Evolutionary conservation across 2,329 filamentous ascomycete genomes (phyloP).

Genomic region (Aspergillus sp.): DNA sequence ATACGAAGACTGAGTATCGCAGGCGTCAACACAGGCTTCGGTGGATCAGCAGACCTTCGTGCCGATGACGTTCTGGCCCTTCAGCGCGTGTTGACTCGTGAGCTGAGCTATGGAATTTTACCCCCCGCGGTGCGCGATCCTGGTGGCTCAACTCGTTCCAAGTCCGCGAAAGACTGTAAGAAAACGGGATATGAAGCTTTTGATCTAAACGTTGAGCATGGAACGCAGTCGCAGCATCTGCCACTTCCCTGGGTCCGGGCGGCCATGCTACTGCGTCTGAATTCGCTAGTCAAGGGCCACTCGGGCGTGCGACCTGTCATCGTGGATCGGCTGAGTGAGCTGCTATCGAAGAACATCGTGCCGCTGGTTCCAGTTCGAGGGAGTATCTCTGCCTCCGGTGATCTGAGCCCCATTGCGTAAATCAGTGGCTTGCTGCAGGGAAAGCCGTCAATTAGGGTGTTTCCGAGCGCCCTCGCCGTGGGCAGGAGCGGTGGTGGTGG

Average conservation of each 20-base stretch:
- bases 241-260: not conserved
- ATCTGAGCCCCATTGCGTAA: slow-evolving; percentile 5
- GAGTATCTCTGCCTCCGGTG: slow-evolving; percentile 11
- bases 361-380: not conserved
- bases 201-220: too few relatives aligned
- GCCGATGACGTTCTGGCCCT: too few relatives aligned
- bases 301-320: not conserved
- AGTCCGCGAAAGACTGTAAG: too few relatives aligned
- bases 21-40: too few relatives aligned
- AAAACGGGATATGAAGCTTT: too few relatives aligned
- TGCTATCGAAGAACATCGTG: not conserved
- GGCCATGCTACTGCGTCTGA: not conserved
- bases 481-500: not conserved
- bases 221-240: too few relatives aligned
- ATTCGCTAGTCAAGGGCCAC: not conserved
- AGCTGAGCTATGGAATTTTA: too few relatives aligned
- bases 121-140: too few relatives aligned
- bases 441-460: not conserved
- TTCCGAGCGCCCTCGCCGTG: not conserved
- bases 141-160: too few relatives aligned
- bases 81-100: too few relatives aligned
- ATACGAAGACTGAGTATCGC: too few relatives aligned
- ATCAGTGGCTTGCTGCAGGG: slow-evolving; percentile 5
- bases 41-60: too few relatives aligned
- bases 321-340: not conserved